These are phyloP conservation scores for Bimuria novae-zelandiae DNA, from an alignment of 2,329 filamentous ascomycete species.

Conservation along the genomic window DNA sequence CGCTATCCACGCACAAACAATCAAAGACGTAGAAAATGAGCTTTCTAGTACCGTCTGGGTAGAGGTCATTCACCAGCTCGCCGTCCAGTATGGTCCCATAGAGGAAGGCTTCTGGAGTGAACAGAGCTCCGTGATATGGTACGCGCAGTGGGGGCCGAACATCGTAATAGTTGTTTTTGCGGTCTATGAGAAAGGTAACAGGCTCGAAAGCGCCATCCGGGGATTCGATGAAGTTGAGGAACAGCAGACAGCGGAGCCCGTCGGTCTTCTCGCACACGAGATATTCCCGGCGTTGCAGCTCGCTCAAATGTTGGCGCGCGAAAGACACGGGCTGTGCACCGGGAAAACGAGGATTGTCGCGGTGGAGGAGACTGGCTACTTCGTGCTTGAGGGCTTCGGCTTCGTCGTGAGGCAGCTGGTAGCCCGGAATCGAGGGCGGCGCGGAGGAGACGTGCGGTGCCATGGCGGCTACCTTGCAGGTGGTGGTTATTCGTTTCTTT, in stretches of 20 bases:
- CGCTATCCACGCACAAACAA: slow-evolving; percentile 79
- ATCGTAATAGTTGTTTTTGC: slow-evolving; percentile 96
- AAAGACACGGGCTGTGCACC: slow-evolving; percentile 96
- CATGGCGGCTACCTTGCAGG: neutral
- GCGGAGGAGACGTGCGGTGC: slow-evolving; percentile 13
- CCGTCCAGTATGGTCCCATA: slow-evolving; percentile 84
- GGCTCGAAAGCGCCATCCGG: slow-evolving; percentile 29
- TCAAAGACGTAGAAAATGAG: slow-evolving; percentile 93
- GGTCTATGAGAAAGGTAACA: slow-evolving; percentile 90
- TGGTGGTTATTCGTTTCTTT: neutral
- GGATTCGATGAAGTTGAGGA: slow-evolving; percentile 75
- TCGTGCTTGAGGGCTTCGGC: slow-evolving; percentile 65
- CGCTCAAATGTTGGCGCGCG: slow-evolving; percentile 76
- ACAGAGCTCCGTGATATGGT: slow-evolving; percentile 67
- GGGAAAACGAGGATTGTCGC: slow-evolving; percentile 72
- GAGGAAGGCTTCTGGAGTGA: slow-evolving; percentile 67
- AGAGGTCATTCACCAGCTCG: slow-evolving; percentile 86
- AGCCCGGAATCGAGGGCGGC: slow-evolving; percentile 44
- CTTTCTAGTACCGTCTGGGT: slow-evolving; percentile 63
- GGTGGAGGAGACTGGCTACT: slow-evolving; percentile 75
- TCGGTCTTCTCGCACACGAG: slow-evolving; percentile 99
- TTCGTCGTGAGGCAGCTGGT: slow-evolving; percentile 24
- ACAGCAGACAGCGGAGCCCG: slow-evolving; percentile 93
- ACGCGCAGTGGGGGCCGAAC: slow-evolving; percentile 78
- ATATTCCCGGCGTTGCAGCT: slow-evolving; percentile 83